phyloP scores from a whole-genome alignment of 257 asterid genomes.

The Solanum chiquidenum region DNA sequence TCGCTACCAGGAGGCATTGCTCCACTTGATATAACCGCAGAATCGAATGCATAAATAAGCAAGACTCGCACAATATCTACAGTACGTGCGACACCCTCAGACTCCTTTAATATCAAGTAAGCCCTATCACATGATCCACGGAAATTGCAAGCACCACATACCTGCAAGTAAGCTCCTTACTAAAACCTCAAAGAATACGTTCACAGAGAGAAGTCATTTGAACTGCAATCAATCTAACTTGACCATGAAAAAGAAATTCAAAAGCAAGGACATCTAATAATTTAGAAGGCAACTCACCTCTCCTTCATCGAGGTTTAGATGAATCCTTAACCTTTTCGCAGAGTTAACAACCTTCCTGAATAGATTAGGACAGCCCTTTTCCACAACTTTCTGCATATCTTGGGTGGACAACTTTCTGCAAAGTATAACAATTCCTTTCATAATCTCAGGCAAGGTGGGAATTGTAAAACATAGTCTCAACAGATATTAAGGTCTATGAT shows the following conservation, averaged over 20 bases:
- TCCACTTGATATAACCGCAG: constrained; percentile 40
- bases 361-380: constrained; percentile 73
- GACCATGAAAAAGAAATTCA: background rate
- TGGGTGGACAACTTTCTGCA: constrained; percentile 55
- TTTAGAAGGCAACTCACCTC: constrained; percentile 35
- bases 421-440: background rate
- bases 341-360: constrained; percentile 79
- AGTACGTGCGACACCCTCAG: constrained; percentile 68
- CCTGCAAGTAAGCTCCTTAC: constrained; percentile 30
- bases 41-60: constrained; percentile 61
- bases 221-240: background rate
- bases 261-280: background rate
- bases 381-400: constrained; percentile 65
- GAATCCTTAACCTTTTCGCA: constrained; percentile 72
- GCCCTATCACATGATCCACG: constrained; percentile 93
- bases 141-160: constrained; percentile 63
- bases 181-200: background rate
- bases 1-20: constrained; percentile 45
- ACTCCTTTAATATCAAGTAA: constrained; percentile 36
- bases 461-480: background rate
- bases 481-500: background rate
- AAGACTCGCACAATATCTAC: constrained; percentile 74
- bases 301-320: constrained; percentile 69
- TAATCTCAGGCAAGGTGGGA: background rate
- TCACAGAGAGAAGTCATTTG: background rate